A percentile compares a stretch with the other conserved stretches of the same genome.
Evolutionary conservation across 169 alveolate genomes (phyloP).

Genomic region (Cryptosporidium baileyi): DNA sequence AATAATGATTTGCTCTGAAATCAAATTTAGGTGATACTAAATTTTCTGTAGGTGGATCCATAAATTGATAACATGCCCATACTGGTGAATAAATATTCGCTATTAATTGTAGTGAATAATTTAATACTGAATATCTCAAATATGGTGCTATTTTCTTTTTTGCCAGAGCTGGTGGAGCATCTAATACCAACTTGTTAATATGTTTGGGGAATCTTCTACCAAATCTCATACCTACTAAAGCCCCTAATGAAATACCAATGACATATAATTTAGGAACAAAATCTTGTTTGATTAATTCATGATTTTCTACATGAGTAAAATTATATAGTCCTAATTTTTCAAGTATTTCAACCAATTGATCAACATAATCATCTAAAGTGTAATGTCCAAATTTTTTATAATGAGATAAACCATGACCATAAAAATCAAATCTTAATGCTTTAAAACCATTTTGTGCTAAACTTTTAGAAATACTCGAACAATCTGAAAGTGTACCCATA

Average conservation of each 20-base stretch:
- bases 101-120: constrained; percentile 34
- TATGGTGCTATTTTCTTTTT: constrained; percentile 41
- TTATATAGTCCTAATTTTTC: constrained; percentile 29
- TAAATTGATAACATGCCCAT: constrained; percentile 53
- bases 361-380: constrained; percentile 58
- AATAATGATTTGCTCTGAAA: constrained; percentile 61
- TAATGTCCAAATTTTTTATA: constrained; percentile 30
- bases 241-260: constrained; percentile 58
- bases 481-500: constrained; percentile 60
- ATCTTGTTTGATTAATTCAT: neutral
- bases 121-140: constrained; percentile 6
- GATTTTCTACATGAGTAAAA: neutral
- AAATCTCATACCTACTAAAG: constrained; percentile 39
- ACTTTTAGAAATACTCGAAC: constrained; percentile 42
- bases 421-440: constrained; percentile 57
- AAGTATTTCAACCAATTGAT: constrained; percentile 48
- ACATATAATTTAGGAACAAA: constrained; percentile 18
- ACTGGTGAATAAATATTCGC: constrained; percentile 47
- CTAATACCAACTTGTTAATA: constrained; percentile 15
- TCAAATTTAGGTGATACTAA: constrained; percentile 33
- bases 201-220: constrained; percentile 27
- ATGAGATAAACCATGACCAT: constrained; percentile 51
- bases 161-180: constrained; percentile 57
- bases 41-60: constrained; percentile 56
- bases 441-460: constrained; percentile 26